Evolutionary conservation across 2,329 filamentous ascomycete genomes (phyloP).

Genomic region (Apiospora koreana): DNA sequence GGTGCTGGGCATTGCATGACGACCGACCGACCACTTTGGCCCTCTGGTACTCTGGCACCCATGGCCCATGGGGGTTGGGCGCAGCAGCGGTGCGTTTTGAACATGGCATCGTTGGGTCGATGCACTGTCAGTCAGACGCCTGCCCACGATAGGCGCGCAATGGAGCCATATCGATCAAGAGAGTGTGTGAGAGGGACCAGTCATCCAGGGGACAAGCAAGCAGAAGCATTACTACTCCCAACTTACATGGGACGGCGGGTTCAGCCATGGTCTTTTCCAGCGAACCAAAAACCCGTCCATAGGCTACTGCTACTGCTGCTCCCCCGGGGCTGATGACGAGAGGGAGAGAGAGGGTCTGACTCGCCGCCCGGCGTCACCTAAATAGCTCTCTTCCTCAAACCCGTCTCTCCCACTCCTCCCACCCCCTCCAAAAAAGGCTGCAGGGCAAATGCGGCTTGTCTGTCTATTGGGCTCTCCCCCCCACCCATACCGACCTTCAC

Average conservation of each 20-base stretch:
- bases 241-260: constrained; percentile 3
- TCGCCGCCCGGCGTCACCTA: constrained; percentile 10
- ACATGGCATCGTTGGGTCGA: constrained; percentile 9
- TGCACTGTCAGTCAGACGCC: background rate
- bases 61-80: background rate
- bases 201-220: background rate
- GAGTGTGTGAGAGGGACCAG: background rate
- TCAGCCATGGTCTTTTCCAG: background rate
- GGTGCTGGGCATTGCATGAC: constrained; percentile 4
- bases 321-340: constrained; percentile 1
- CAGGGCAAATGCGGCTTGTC: constrained; percentile 13
- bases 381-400: background rate
- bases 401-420: too few relatives aligned
- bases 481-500: constrained; percentile 11
- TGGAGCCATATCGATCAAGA: background rate
- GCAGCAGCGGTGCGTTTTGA: constrained; percentile 8
- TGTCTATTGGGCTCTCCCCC: constrained; percentile 7
- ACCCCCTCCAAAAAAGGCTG: constrained; percentile 1
- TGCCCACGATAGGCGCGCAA: background rate
- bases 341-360: constrained; percentile 6
- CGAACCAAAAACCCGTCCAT: background rate
- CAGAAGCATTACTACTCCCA: background rate
- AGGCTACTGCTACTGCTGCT: background rate
- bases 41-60: background rate
- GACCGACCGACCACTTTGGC: constrained; percentile 4